phyloP scores from a whole-genome alignment of 139 green algal genomes.

The Chlamydomonas sphaeroides region DNA sequence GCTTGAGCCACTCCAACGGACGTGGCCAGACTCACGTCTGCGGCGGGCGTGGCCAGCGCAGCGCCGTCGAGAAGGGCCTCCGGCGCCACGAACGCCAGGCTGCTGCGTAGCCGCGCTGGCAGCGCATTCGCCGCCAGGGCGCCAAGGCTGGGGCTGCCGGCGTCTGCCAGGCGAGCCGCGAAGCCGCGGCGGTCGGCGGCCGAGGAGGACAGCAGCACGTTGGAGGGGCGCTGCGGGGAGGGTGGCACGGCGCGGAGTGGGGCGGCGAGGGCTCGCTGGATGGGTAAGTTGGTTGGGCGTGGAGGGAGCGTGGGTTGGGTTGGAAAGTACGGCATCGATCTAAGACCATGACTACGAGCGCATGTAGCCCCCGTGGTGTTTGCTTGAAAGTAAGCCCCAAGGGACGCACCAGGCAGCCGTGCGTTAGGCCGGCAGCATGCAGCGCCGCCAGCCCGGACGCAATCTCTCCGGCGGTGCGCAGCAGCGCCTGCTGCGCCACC shows the following conservation, averaged over 20 bases:
- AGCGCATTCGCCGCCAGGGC: background rate
- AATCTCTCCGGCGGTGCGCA: constrained; percentile 45
- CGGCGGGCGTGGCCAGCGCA: background rate
- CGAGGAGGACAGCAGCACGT: constrained; percentile 5
- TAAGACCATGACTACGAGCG: too few species aligned
- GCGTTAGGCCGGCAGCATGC: constrained; percentile 54
- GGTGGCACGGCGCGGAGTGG: too few species aligned
- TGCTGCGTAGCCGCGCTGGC: background rate
- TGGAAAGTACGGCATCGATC: background rate
- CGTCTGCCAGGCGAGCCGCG: background rate
- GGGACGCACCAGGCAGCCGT: background rate
- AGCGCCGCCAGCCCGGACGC: constrained; percentile 49
- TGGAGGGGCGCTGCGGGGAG: background rate
- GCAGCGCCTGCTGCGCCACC: constrained; percentile 29
- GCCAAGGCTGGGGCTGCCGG: background rate
- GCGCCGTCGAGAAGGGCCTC: background rate
- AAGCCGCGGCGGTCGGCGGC: background rate
- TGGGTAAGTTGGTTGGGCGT: background rate
- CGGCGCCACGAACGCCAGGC: background rate
- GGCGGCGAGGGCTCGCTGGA: background rate
- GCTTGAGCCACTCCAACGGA: too few species aligned
- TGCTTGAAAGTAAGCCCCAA: too few species aligned
- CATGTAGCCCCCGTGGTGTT: too few species aligned
- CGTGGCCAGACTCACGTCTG: background rate
- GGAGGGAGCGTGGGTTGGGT: too few species aligned